These are phyloP conservation scores for Acanthamoeba castellanii DNA, from an alignment of 208 protist species.

Conservation along the genomic window DNA sequence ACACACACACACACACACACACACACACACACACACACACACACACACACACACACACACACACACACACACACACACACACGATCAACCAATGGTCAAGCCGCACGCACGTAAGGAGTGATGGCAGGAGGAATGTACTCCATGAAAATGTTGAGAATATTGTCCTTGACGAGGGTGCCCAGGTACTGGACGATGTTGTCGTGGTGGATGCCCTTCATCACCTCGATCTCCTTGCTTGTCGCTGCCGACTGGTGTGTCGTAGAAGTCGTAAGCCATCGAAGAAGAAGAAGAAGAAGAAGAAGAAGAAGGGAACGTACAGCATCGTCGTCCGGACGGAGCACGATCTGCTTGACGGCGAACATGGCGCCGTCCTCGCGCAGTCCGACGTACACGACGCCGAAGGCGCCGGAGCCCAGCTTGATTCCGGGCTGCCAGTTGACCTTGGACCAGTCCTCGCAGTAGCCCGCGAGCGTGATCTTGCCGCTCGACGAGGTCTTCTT, in stretches of 20 bases:
- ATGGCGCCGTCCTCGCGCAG: conserved; percentile 60
- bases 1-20: too few species aligned
- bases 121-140: conserved; percentile 73
- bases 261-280: background rate
- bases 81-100: background rate
- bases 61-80: background rate
- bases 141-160: conserved; percentile 84
- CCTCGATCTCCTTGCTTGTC: conserved; percentile 83
- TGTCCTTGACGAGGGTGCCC: conserved; percentile 74
- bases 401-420: conserved; percentile 64
- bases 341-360: conserved; percentile 75
- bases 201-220: conserved; percentile 84
- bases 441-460: conserved; percentile 71
- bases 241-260: conserved; percentile 4
- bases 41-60: background rate
- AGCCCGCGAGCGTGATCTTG: background rate
- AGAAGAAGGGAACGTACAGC: background rate
- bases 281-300: background rate
- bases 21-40: too few species aligned
- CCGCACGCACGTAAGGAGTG: background rate
- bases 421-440: conserved; percentile 52
- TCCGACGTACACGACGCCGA: conserved; percentile 55
- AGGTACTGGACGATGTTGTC: conserved; percentile 87
- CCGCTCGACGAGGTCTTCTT: background rate
- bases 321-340: background rate